Conservation (phyloP, 2,329 filamentous ascomycete species). For the Zymoseptoria tritici region DNA sequence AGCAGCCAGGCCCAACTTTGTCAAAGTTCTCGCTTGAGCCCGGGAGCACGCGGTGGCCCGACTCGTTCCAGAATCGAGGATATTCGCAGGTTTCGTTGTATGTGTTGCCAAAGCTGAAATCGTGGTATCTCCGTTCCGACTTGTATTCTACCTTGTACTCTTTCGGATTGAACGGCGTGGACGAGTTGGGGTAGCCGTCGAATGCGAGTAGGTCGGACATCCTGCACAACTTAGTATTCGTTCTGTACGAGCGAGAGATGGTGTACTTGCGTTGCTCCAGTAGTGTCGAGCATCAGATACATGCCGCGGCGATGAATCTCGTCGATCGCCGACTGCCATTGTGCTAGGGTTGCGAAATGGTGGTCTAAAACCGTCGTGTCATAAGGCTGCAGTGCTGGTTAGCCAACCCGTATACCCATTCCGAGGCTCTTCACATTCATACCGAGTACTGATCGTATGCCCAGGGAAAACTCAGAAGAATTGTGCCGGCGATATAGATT, state of each 20-base stretch:
- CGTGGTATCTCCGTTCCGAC: constrained; percentile 44
- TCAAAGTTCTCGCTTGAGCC: constrained; percentile 36
- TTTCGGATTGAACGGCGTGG: constrained; percentile 45
- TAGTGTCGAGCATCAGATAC: constrained; percentile 58
- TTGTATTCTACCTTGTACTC: constrained; percentile 54
- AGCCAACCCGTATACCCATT: not conserved
- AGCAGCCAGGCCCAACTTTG: constrained; percentile 44
- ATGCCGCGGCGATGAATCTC: constrained; percentile 53
- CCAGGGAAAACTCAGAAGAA: constrained; percentile 57
- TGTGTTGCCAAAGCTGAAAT: constrained; percentile 47
- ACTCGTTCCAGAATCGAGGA: constrained; percentile 53
- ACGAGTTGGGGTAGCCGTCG: constrained; percentile 49
- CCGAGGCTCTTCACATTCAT: not conserved
- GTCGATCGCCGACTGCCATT: constrained; percentile 49
- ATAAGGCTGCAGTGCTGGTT: constrained; percentile 24
- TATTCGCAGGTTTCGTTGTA: constrained; percentile 44
- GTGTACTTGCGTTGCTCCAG: constrained; percentile 44
- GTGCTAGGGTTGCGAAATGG: constrained; percentile 51
- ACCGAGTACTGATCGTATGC: constrained; percentile 47
- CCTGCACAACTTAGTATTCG: not conserved
- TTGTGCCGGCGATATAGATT: constrained; percentile 54
- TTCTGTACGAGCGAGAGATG: not conserved
- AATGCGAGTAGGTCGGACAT: constrained; percentile 56
- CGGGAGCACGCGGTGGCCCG: constrained; percentile 24
- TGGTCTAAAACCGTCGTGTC: constrained; percentile 56